phyloP scores from a whole-genome alignment of 805 yeast genomes.

The Metschnikowia dekortorum region DNA sequence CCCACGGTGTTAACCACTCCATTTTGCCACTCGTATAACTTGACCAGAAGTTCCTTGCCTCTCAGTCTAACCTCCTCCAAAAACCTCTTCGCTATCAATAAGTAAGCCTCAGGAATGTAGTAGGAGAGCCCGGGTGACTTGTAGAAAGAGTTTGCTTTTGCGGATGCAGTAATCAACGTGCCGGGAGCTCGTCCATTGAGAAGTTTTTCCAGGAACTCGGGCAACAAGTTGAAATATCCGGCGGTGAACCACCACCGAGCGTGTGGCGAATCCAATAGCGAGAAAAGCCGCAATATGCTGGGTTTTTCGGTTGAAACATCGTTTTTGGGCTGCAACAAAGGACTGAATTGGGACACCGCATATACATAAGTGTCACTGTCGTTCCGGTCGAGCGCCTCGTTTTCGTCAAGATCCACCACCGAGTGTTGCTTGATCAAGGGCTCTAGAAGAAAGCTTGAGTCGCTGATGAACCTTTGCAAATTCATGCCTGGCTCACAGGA shows the following conservation, averaged over 20 bases:
- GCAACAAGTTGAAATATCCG: constrained; percentile 90
- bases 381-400: constrained; percentile 24
- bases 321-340: constrained; percentile 58
- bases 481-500: constrained; percentile 65
- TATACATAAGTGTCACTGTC: constrained; percentile 64
- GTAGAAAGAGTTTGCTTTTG: constrained; percentile 87
- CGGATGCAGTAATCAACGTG: constrained; percentile 83
- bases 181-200: constrained; percentile 58
- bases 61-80: constrained; percentile 44
- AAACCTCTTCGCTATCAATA: constrained; percentile 68
- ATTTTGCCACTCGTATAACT: constrained; percentile 76
- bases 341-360: constrained; percentile 89
- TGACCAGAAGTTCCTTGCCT: constrained; percentile 44
- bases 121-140: constrained; percentile 77
- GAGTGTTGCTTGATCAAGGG: constrained; percentile 52
- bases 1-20: constrained; percentile 75
- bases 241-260: constrained; percentile 88
- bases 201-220: constrained; percentile 59
- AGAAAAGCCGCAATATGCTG: constrained; percentile 56
- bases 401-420: constrained; percentile 28
- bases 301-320: constrained; percentile 76
- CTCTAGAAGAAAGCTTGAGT: constrained; percentile 51
- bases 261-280: constrained; percentile 49
- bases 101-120: constrained; percentile 81
- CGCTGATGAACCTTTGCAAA: constrained; percentile 46